Percentiles rank a stretch among this genome's conserved stretches.
Conservation (phyloP, 2,329 filamentous ascomycete species). For the Penicillium sp. region DNA sequence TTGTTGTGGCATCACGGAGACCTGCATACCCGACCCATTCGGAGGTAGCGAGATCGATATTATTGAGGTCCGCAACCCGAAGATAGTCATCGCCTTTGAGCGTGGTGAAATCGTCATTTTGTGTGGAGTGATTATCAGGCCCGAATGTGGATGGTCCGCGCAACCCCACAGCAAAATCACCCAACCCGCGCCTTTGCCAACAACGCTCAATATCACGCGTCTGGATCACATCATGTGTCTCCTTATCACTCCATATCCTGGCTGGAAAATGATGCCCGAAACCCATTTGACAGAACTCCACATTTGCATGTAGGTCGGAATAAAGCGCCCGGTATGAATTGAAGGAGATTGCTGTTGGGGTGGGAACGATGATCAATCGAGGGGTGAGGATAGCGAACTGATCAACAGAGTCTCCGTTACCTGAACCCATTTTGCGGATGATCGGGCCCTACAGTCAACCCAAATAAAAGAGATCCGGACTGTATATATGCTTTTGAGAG, state of each 20-base stretch:
- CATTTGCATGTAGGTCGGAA: slow-evolving; percentile 12
- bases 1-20: slow-evolving; percentile 18
- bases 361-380: slow-evolving; percentile 15
- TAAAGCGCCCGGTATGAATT: slow-evolving; percentile 16
- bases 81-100: slow-evolving; percentile 3
- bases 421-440: background rate
- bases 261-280: slow-evolving; percentile 14
- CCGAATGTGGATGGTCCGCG: background rate
- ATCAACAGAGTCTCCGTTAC: background rate
- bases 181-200: slow-evolving; percentile 7
- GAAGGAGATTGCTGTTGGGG: slow-evolving; percentile 12
- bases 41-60: slow-evolving; percentile 2
- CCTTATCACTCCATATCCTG: slow-evolving; percentile 14
- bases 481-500: background rate
- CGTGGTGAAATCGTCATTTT: background rate
- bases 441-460: background rate
- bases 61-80: background rate
- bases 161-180: slow-evolving; percentile 17
- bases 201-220: slow-evolving; percentile 15
- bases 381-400: slow-evolving; percentile 16
- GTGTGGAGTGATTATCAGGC: background rate
- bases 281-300: slow-evolving; percentile 15
- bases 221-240: slow-evolving; percentile 11
- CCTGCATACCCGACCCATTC: slow-evolving; percentile 19
- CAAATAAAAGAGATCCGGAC: background rate